Conservation (phyloP, 1,284 basidiomycete species). For the Volvariella volvacea region DNA sequence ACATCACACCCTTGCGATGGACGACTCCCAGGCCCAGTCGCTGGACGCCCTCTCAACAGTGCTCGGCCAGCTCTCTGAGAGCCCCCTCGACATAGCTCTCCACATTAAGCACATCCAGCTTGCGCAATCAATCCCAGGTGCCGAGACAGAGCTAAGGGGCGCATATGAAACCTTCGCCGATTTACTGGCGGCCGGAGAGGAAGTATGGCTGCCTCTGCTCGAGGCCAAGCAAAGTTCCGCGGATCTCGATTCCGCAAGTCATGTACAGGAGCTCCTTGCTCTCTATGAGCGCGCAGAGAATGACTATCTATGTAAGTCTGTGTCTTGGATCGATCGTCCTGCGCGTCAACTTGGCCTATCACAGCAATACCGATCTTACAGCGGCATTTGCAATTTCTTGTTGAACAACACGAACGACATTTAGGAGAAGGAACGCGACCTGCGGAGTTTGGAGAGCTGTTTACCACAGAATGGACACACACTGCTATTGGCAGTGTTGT, state of each 20-base stretch:
- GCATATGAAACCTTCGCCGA: constrained; percentile 63
- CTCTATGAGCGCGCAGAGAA: constrained; percentile 64
- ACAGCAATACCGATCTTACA: constrained; percentile 68
- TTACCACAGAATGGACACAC: constrained; percentile 57
- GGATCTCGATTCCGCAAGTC: constrained; percentile 42
- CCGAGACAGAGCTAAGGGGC: constrained; percentile 49
- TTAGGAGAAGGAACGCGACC: constrained; percentile 34
- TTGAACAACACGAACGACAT: constrained; percentile 42
- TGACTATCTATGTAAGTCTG: constrained; percentile 75
- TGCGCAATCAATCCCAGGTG: constrained; percentile 43
- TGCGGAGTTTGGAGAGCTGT: constrained; percentile 44
- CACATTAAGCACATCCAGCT: constrained; percentile 62
- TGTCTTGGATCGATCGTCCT: background rate
- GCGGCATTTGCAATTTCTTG: constrained; percentile 64
- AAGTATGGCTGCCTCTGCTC: constrained; percentile 61
- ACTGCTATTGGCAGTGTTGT: constrained; percentile 47
- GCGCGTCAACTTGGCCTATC: constrained; percentile 9
- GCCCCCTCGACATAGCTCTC: constrained; percentile 52
- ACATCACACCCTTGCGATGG: too few species aligned
- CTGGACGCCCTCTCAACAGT: constrained; percentile 57
- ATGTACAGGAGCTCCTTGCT: constrained; percentile 52
- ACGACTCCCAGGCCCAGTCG: constrained; percentile 30
- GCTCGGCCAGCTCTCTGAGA: constrained; percentile 49
- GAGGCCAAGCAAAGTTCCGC: constrained; percentile 41
- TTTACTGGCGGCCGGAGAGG: constrained; percentile 57